These are phyloP conservation scores for Vaccinium macrocarpon DNA, from an alignment of 148 eudicot species.

Conservation along the genomic window DNA sequence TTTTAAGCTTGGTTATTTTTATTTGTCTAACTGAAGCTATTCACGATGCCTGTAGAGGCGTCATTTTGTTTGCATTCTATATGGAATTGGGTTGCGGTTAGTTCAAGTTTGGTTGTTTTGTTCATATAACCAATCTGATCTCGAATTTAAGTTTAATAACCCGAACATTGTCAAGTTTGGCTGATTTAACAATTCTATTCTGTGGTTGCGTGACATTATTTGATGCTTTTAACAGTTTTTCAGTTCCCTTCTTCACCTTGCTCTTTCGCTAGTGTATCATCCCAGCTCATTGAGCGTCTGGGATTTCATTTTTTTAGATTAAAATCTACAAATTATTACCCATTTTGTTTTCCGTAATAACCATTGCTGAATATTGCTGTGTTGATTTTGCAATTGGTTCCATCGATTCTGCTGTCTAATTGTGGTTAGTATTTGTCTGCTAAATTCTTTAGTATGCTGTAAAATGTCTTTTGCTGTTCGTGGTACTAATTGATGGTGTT, in stretches of 20 bases:
- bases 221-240: background rate
- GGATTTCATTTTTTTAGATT: background rate
- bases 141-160: background rate
- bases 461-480: background rate
- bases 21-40: background rate
- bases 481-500: background rate
- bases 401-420: conserved; percentile 8
- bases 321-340: background rate
- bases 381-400: background rate
- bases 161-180: background rate
- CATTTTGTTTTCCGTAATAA: background rate
- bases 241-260: background rate
- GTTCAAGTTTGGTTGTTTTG: background rate
- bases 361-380: background rate
- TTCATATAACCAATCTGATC: background rate
- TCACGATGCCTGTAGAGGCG: background rate
- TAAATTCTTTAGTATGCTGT: background rate
- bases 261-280: background rate
- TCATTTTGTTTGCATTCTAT: background rate
- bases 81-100: background rate
- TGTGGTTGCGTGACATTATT: background rate
- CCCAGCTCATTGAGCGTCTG: background rate
- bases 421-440: background rate
- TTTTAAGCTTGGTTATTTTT: background rate
- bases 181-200: background rate